Evolutionary conservation across 1,284 basidiomycete species (phyloP).

Genomic region (Cystobasidiaceae sp.): DNA sequence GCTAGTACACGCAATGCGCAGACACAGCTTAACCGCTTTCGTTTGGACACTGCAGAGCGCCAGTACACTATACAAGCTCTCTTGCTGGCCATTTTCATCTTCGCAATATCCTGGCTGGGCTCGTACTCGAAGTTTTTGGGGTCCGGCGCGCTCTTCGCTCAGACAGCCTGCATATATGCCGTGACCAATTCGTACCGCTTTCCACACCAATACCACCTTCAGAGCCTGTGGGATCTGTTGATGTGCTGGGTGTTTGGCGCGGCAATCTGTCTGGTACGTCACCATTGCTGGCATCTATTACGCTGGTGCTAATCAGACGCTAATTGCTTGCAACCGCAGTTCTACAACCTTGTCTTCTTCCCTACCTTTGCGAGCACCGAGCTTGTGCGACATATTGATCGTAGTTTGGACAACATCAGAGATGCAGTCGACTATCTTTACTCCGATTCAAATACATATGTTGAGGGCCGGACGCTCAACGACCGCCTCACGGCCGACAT

Average conservation of each 20-base stretch:
- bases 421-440: conserved; percentile 15
- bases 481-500: conserved; percentile 2
- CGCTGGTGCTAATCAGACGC: not conserved
- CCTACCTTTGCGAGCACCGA: conserved; percentile 5
- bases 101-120: conserved; percentile 9
- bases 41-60: not conserved
- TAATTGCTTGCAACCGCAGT: not conserved
- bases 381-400: not conserved
- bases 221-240: conserved; percentile 13
- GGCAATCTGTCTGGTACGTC: not conserved
- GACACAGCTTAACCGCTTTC: not conserved
- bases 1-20: not conserved
- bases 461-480: not conserved
- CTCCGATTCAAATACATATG: not conserved
- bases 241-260: conserved; percentile 6
- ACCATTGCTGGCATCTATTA: too few species aligned
- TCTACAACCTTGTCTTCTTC: conserved; percentile 13
- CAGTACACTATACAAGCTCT: conserved; percentile 9
- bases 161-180: conserved; percentile 16
- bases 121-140: not conserved
- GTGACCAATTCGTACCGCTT: conserved; percentile 7
- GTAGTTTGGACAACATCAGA: not conserved
- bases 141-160: conserved; percentile 12
- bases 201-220: not conserved
- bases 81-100: conserved; percentile 13